A percentile compares a stretch with the other conserved stretches of the same genome.
Evolutionary conservation across 805 yeast species (phyloP).

Genomic region (Candida caryicola): DNA sequence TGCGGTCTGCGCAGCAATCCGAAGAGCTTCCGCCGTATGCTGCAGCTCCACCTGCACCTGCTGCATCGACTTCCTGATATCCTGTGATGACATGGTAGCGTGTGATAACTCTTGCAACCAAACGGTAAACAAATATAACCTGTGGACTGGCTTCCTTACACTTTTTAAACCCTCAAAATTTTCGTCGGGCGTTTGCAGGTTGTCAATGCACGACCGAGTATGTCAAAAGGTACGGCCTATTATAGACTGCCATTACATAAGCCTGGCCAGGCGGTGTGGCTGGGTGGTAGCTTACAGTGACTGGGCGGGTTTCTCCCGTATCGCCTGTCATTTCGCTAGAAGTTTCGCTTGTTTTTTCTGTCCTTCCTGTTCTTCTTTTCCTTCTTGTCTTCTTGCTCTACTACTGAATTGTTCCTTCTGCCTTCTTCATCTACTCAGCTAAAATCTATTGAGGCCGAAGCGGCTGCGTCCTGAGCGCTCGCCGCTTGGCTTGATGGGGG

Average conservation of each 20-base stretch:
- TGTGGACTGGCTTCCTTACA: slow-evolving; percentile 5
- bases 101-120: background rate
- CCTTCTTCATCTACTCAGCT: no score
- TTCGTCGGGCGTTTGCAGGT: slow-evolving; percentile 6
- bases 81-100: slow-evolving; percentile 8
- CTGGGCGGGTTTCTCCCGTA: background rate
- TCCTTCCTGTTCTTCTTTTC: background rate
- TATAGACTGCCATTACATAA: no score
- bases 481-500: background rate
- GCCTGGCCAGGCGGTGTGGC: background rate
- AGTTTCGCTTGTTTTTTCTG: no score
- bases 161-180: slow-evolving; percentile 8
- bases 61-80: slow-evolving; percentile 7
- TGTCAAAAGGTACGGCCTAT: no score
- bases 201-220: background rate
- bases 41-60: slow-evolving; percentile 12
- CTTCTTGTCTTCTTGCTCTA: background rate
- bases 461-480: background rate
- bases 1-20: slow-evolving; percentile 17
- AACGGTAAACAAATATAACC: slow-evolving; percentile 6
- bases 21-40: slow-evolving; percentile 20
- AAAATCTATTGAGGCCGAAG: background rate
- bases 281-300: background rate
- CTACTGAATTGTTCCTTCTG: no score
- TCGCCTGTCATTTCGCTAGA: no score